phyloP scores from a whole-genome alignment of 768 basidiomycete species.

The Sporobolomyces roseus region DNA sequence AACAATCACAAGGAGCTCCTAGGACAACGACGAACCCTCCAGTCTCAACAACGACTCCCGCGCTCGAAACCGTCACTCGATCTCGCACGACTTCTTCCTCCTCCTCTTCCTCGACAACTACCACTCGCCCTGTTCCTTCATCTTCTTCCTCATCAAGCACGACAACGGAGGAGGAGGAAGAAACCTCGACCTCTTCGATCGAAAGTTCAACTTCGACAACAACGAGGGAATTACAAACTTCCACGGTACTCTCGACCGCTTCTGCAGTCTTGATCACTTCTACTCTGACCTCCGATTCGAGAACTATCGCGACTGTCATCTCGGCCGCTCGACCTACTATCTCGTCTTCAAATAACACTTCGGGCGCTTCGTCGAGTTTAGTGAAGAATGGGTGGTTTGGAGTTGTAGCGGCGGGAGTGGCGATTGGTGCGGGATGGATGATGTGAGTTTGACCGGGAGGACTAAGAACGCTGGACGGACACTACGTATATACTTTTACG shows the following conservation, averaged over 20 bases:
- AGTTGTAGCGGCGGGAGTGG: not conserved
- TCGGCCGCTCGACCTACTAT: slow-evolving; percentile 8
- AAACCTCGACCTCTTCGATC: not conserved
- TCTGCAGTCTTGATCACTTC: not conserved
- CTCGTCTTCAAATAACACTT: no score
- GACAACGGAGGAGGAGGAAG: not conserved
- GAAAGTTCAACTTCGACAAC: not conserved
- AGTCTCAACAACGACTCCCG: slow-evolving; percentile 11
- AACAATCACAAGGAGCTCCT: slow-evolving; percentile 3
- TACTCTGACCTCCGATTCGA: not conserved
- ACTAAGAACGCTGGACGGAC: slow-evolving; percentile 9
- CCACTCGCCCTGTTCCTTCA: not conserved
- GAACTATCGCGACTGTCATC: not conserved
- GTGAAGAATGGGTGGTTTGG: not conserved
- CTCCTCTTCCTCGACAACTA: not conserved
- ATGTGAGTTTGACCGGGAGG: not conserved
- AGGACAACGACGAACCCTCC: slow-evolving; percentile 9
- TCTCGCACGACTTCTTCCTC: not conserved
- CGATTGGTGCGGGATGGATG: not conserved
- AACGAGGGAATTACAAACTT: not conserved
- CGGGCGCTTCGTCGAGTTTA: not conserved
- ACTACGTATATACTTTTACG: not conserved
- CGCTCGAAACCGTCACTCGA: slow-evolving; percentile 22
- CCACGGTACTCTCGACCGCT: slow-evolving; percentile 4
- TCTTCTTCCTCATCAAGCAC: slow-evolving; percentile 5